These are phyloP conservation scores for Rutstroemia sp. DNA, from an alignment of 2,329 filamentous ascomycete species.

Conservation along the genomic window DNA sequence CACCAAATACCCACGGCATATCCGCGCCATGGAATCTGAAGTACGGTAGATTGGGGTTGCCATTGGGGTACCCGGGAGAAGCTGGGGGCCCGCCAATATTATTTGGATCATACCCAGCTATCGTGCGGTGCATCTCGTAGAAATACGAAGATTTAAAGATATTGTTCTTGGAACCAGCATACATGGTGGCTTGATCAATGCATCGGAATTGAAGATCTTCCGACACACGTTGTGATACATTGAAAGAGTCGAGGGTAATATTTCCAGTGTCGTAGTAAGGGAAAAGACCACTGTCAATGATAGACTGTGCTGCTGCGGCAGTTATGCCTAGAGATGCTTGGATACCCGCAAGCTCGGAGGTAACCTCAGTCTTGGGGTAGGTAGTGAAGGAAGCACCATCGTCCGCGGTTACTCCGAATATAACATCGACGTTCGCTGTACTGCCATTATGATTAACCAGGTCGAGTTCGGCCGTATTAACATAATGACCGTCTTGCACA, in stretches of 20 bases:
- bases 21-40: conserved; percentile 46
- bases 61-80: conserved; percentile 35
- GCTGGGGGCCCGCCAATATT: conserved; percentile 38
- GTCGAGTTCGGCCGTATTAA: conserved; percentile 41
- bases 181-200: conserved; percentile 47
- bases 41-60: conserved; percentile 44
- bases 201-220: conserved; percentile 49
- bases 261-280: conserved; percentile 42
- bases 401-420: conserved; percentile 42
- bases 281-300: conserved; percentile 41
- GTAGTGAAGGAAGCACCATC: conserved; percentile 46
- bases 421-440: conserved; percentile 42
- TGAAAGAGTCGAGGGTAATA: conserved; percentile 46
- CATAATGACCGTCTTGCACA: conserved; percentile 45
- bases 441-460: conserved; percentile 36
- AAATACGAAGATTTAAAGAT: conserved; percentile 42
- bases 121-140: conserved; percentile 44
- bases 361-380: conserved; percentile 37
- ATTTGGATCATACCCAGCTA: conserved; percentile 43
- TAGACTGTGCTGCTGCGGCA: conserved; percentile 33
- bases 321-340: conserved; percentile 39
- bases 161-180: conserved; percentile 33
- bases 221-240: conserved; percentile 43
- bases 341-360: conserved; percentile 36
- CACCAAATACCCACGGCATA: conserved; percentile 40